Conservation (phyloP, 306 rosid genomes). For the Rosa rugosa region DNA sequence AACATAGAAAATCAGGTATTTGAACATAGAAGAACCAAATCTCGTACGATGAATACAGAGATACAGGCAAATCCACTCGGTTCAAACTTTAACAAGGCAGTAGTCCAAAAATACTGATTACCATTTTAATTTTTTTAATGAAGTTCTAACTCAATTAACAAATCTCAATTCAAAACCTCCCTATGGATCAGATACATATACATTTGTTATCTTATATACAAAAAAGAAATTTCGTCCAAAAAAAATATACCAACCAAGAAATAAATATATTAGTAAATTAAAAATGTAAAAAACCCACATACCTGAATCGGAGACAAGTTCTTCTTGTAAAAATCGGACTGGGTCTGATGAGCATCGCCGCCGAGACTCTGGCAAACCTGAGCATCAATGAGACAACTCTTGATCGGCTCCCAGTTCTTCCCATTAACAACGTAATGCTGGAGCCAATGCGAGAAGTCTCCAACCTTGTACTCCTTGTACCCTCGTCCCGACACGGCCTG, state of each 20-base stretch:
- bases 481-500: slow-evolving; percentile 51
- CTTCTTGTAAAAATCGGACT: slow-evolving; percentile 38
- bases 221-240: background rate
- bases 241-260: background rate
- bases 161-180: background rate
- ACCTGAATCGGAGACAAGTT: slow-evolving; percentile 73
- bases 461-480: slow-evolving; percentile 43
- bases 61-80: background rate
- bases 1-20: background rate
- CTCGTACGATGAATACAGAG: background rate
- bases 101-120: background rate
- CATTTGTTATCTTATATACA: background rate
- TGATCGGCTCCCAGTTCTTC: slow-evolving; percentile 59
- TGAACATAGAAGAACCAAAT: background rate
- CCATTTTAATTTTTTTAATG: background rate
- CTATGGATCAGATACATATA: background rate
- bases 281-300: background rate
- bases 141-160: background rate
- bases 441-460: slow-evolving; percentile 71
- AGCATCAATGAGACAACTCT: slow-evolving; percentile 64
- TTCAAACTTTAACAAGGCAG: background rate
- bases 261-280: background rate
- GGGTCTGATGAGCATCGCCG: slow-evolving; percentile 30
- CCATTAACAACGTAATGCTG: slow-evolving; percentile 61
- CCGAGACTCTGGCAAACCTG: slow-evolving; percentile 50